These are phyloP conservation scores for Leptographium wingfieldii DNA, from an alignment of 2,329 filamentous ascomycete genomes.

Conservation along the genomic window DNA sequence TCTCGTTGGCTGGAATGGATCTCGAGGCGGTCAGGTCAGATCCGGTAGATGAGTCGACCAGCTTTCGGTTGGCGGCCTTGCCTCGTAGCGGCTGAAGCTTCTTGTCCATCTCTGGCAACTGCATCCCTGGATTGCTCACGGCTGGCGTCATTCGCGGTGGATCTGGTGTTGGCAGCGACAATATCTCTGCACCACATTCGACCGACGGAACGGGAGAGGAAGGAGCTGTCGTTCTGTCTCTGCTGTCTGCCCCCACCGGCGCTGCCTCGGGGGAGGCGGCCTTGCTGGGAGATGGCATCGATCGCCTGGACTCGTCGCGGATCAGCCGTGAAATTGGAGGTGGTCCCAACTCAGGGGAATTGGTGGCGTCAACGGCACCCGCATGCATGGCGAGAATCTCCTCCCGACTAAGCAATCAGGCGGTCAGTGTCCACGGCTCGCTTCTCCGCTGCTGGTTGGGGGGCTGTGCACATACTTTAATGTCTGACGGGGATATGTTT, in stretches of 20 bases:
- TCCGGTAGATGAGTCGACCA: not conserved
- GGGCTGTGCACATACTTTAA: slow-evolving; percentile 42
- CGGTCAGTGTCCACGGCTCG: not conserved
- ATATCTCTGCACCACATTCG: not conserved
- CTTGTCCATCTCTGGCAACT: not conserved
- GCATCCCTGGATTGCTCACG: not conserved
- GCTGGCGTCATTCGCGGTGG: not conserved
- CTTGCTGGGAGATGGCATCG: slow-evolving; percentile 22
- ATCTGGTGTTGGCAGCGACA: not conserved
- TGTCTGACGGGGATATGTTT: slow-evolving; percentile 52
- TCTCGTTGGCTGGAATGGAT: not conserved
- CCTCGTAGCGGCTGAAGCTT: not conserved
- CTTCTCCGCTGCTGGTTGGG: not conserved
- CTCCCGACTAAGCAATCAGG: slow-evolving; percentile 33
- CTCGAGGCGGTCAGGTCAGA: not conserved
- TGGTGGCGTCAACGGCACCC: slow-evolving; percentile 34
- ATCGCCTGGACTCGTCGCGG: slow-evolving; percentile 1
- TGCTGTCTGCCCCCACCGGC: not conserved
- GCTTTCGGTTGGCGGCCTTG: not conserved
- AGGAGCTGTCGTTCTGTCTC: not conserved
- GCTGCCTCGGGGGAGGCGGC: not conserved
- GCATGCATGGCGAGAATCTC: slow-evolving; percentile 49
- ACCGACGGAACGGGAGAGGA: not conserved
- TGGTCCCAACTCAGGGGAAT: slow-evolving; percentile 58
- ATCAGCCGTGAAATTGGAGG: slow-evolving; percentile 43